Evolutionary conservation across 768 basidiomycete genomes (phyloP).

Genomic region (Suillus alpinus): DNA sequence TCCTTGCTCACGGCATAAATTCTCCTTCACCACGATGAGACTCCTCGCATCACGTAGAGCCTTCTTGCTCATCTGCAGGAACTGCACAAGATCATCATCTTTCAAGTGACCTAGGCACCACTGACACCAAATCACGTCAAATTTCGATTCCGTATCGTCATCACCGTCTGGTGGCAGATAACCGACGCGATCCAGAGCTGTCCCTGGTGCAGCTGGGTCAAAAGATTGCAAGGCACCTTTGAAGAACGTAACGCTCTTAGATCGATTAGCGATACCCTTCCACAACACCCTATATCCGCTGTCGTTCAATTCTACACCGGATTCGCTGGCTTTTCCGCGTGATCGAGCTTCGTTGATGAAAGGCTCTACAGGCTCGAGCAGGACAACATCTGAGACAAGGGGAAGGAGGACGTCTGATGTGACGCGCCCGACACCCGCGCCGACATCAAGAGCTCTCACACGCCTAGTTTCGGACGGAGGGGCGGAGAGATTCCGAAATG

Average conservation of each 20-base stretch:
- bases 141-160: constrained; percentile 55
- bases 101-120: constrained; percentile 93
- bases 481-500: constrained; percentile 51
- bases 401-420: constrained; percentile 87
- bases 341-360: constrained; percentile 74
- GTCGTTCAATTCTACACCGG: constrained; percentile 33
- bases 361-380: constrained; percentile 81
- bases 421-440: constrained; percentile 92
- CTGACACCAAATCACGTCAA: constrained; percentile 95
- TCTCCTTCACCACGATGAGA: constrained; percentile 90
- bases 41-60: constrained; percentile 51
- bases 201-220: constrained; percentile 56
- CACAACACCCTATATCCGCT: constrained; percentile 39
- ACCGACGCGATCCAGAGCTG: constrained; percentile 65
- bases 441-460: constrained; percentile 85
- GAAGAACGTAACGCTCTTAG: constrained; percentile 77
- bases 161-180: constrained; percentile 49
- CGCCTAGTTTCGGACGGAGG: constrained; percentile 31
- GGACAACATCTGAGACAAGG: constrained; percentile 81
- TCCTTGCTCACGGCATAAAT: constrained; percentile 61
- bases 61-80: constrained; percentile 61
- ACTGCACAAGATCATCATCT: constrained; percentile 72
- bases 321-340: constrained; percentile 28
- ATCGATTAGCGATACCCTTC: constrained; percentile 62
- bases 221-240: constrained; percentile 79